phyloP scores from a whole-genome alignment of 2,329 filamentous ascomycete genomes.

The Paramyrothecium roridum region DNA sequence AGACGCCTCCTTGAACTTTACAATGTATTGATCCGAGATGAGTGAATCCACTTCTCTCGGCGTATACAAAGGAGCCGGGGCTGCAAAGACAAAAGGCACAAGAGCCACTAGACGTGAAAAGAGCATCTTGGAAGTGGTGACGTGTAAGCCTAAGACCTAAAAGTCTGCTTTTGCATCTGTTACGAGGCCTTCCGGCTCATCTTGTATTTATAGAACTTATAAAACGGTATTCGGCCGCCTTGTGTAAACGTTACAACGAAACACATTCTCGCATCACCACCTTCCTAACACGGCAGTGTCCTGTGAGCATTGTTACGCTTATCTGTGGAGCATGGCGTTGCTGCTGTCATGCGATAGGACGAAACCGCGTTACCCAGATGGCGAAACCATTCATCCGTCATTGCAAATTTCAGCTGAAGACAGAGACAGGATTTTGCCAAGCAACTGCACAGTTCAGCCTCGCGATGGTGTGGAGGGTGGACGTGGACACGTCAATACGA shows the following conservation, averaged over 20 bases:
- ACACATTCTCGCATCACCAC: neutral
- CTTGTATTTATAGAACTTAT: neutral
- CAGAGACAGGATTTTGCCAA: no score
- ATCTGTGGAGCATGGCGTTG: neutral
- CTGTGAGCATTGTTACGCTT: neutral
- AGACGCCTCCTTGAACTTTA: conserved; percentile 21
- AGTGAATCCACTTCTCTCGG: conserved; percentile 2
- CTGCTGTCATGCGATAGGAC: neutral
- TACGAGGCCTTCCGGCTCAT: neutral
- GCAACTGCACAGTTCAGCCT: no score
- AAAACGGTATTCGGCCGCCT: neutral
- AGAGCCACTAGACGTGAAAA: neutral
- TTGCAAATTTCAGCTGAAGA: no score
- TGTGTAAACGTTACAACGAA: neutral
- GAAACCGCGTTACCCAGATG: neutral
- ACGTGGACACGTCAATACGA: no score
- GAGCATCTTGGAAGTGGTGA: neutral
- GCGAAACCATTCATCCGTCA: no score
- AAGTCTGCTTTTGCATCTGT: neutral
- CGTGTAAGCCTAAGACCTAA: neutral
- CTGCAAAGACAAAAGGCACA: neutral
- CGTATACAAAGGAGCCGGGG: neutral
- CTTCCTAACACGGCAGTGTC: neutral
- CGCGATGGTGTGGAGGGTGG: no score
- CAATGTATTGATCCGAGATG: conserved; percentile 25